Base-by-base conservation (phyloP, 2,329 filamentous ascomycete species). In the Parastagonospora nodorum region DNA sequence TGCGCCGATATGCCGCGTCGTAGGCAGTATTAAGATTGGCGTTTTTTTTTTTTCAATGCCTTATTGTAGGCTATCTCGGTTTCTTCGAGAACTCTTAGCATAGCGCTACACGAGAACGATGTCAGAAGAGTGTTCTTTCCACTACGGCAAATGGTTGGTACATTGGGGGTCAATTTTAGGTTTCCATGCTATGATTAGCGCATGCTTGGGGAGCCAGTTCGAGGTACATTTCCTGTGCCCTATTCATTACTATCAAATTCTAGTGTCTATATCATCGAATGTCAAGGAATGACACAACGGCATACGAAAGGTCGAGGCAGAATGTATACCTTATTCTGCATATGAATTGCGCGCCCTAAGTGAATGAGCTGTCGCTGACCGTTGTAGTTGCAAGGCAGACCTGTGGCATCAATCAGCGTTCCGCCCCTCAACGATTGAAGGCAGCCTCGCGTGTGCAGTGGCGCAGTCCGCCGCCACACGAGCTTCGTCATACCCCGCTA, bases 401-500 rank as follows among this genome's bases (percentile, higher is more conserved):
- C 8, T n/a, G 3, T 11, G 30, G 9, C 19, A 24, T 24, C 19
- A 24, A 24, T 24, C 19, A 24, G 19, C 19, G 19, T 24, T 24
- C 19, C 19, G 19, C 19, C 19, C 19, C 19, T 24, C 19, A 24
- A 24, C 5, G 19, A 24, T 24, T 24, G 19, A 24, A 24, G 19
- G 19, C 19, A 24, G 19, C 19, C 19, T 24, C 19, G 19, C 41
- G 39, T 31, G 19, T 29, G 42, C n/a, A 9, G 31, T 28, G 42
- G 29, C 33, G 45, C 40, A 50, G 52, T 57, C 51, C 51, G 28
- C 38, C 50, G 35, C 32, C 42, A 30, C 33, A 29, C n/a, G 10
- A 28, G 33, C 28, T 40, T 57, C 60, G 60, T 63, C 60, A 63
- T 60, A 40, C 10, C 53, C 53, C 55, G 35, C 53, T 53, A 53